phyloP scores from a whole-genome alignment of 257 asterid species.

The Plectranthus barbatus region DNA sequence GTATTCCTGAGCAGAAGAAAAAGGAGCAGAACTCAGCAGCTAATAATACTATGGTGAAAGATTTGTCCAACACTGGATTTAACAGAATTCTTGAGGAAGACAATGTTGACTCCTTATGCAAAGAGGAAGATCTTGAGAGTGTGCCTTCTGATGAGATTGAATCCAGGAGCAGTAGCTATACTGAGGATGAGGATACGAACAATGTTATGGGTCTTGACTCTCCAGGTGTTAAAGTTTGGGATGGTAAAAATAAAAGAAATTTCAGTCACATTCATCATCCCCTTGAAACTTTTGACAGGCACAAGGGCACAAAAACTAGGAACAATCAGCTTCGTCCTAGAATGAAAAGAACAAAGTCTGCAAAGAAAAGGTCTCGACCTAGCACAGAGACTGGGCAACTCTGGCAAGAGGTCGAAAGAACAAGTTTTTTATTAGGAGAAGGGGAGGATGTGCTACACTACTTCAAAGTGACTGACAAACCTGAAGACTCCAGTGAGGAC shows the following conservation, averaged over 20 bases:
- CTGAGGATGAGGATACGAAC: slow-evolving; percentile 69
- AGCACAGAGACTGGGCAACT: slow-evolving; percentile 45
- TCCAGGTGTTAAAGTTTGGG: slow-evolving; percentile 91
- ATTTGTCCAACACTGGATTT: slow-evolving; percentile 18
- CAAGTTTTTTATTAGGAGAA: slow-evolving; percentile 66
- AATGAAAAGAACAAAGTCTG: slow-evolving; percentile 41
- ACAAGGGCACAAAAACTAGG: slow-evolving; percentile 40
- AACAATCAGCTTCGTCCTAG: slow-evolving; percentile 41
- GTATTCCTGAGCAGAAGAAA: slow-evolving; percentile 30
- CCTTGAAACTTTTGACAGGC: slow-evolving; percentile 59
- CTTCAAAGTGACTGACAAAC: slow-evolving; percentile 32
- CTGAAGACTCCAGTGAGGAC: slow-evolving; percentile 67
- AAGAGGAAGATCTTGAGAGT: slow-evolving; percentile 41
- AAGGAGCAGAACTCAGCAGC: slow-evolving; percentile 15
- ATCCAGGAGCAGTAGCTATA: slow-evolving; percentile 66
- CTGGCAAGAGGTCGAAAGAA: slow-evolving; percentile 86
- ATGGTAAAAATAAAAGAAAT: slow-evolving; percentile 68
- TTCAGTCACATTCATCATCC: slow-evolving; percentile 86
- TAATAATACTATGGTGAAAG: slow-evolving; percentile 11
- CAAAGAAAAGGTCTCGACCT: slow-evolving; percentile 55
- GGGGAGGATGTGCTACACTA: slow-evolving; percentile 55
- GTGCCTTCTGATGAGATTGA: slow-evolving; percentile 44
- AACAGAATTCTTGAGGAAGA: slow-evolving; percentile 16
- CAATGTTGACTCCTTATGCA: slow-evolving; percentile 12
- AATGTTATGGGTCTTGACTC: slow-evolving; percentile 75